phyloP scores from a whole-genome alignment of 768 basidiomycete species.

The Nidularia sp. region DNA sequence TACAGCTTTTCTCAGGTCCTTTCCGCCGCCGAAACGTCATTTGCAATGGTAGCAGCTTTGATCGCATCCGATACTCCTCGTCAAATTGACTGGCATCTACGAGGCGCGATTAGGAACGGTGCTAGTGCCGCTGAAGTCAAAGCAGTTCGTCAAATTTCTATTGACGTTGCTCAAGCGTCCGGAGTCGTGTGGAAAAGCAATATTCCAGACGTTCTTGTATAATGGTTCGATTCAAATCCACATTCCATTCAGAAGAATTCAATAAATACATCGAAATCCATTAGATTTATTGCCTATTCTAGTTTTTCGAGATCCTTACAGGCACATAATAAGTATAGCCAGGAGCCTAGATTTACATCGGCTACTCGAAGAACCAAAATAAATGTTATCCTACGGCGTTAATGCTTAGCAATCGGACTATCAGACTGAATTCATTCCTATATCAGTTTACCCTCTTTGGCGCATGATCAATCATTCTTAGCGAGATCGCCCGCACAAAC shows the following conservation, averaged over 20 bases:
- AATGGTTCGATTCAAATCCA: neutral
- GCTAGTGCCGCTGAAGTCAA: conserved; percentile 48
- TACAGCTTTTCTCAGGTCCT: conserved; percentile 48
- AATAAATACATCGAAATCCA: no score
- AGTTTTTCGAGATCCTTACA: no score
- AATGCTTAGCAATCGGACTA: no score
- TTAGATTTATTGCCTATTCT: no score
- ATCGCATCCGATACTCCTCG: conserved; percentile 59
- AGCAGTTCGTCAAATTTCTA: conserved; percentile 52
- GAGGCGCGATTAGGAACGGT: conserved; percentile 49
- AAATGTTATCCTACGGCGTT: no score
- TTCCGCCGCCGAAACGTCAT: conserved; percentile 53
- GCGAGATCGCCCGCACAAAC: no score
- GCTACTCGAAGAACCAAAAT: no score
- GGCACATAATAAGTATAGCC: no score
- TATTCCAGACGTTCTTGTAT: conserved; percentile 39
- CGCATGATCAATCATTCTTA: no score
- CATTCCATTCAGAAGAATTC: neutral
- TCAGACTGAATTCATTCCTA: no score
- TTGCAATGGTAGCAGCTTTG: conserved; percentile 55
- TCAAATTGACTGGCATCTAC: conserved; percentile 65
- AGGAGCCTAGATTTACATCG: no score
- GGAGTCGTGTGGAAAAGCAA: conserved; percentile 50
- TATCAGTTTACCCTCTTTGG: no score
- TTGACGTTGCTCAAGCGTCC: conserved; percentile 40